phyloP scores from a whole-genome alignment of 495 filamentous ascomycete species.

The Tuber indicum region DNA sequence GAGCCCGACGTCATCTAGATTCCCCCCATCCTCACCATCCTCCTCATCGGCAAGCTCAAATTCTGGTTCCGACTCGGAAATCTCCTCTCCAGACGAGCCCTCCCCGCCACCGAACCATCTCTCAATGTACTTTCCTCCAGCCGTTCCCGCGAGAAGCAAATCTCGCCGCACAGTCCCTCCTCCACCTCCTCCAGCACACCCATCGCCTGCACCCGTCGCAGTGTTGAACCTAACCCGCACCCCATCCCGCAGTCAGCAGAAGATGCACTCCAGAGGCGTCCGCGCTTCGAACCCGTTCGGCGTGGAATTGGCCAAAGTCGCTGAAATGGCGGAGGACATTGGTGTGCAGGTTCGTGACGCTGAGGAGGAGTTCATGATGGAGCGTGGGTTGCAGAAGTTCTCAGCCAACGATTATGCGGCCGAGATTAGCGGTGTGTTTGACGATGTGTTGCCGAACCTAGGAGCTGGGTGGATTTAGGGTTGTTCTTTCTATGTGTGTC shows the following conservation, averaged over 20 bases:
- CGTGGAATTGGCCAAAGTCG: conserved; percentile 65
- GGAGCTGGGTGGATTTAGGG: conserved; percentile 42
- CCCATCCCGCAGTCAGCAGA: conserved; percentile 31
- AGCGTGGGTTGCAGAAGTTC: conserved; percentile 66
- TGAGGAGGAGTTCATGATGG: conserved; percentile 61
- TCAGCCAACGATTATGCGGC: conserved; percentile 72
- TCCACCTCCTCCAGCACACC: conserved; percentile 39
- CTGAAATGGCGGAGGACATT: conserved; percentile 77
- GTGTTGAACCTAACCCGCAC: conserved; percentile 33
- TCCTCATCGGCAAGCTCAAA: conserved; percentile 5
- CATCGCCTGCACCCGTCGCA: conserved; percentile 35
- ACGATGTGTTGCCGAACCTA: conserved; percentile 39
- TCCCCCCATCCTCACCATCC: conserved; percentile 29
- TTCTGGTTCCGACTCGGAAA: conserved; percentile 28
- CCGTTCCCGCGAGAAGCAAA: conserved; percentile 43
- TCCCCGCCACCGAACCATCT: conserved; percentile 66
- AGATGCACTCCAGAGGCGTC: conserved; percentile 40
- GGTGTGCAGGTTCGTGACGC: conserved; percentile 60
- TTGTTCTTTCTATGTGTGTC: background rate
- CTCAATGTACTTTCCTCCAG: conserved; percentile 64
- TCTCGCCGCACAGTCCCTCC: conserved; percentile 40
- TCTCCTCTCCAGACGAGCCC: conserved; percentile 32
- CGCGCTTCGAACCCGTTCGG: conserved; percentile 55
- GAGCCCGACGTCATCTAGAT: conserved; percentile 46
- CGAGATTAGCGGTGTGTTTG: conserved; percentile 57